Evolutionary conservation across 805 yeast genomes (phyloP).

Genomic region (Candida xiaguanensis): DNA sequence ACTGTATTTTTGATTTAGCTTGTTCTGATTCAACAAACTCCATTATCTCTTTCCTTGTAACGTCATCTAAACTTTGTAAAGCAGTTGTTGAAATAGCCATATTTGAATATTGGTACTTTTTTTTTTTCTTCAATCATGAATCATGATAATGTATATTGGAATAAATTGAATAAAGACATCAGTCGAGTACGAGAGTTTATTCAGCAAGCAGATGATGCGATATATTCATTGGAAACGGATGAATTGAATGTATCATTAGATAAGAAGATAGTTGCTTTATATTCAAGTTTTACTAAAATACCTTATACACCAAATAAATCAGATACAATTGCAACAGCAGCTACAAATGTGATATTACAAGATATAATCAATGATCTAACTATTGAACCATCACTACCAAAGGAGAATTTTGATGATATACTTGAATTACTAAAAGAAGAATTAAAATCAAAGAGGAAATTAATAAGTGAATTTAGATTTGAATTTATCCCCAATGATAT

Average conservation of each 20-base stretch:
- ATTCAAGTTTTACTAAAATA: constrained; percentile 16
- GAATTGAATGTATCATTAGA: constrained; percentile 6
- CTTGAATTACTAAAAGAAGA: constrained; percentile 3
- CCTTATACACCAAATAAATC: constrained; percentile 25
- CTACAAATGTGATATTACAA: constrained; percentile 16
- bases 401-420: constrained; percentile 7
- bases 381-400: background rate
- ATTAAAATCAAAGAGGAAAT: constrained; percentile 4
- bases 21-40: constrained; percentile 78
- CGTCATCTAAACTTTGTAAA: constrained; percentile 51
- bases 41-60: constrained; percentile 68
- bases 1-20: constrained; percentile 82
- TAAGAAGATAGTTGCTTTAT: constrained; percentile 17
- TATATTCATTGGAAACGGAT: constrained; percentile 10
- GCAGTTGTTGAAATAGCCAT: constrained; percentile 29
- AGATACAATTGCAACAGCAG: constrained; percentile 25
- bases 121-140: no score
- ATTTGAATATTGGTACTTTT: no score
- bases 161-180: constrained; percentile 17
- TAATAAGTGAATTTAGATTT: constrained; percentile 5
- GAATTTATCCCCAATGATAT: constrained; percentile 1
- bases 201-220: constrained; percentile 21
- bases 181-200: constrained; percentile 14
- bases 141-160: constrained; percentile 14
- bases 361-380: constrained; percentile 3